Evolutionary conservation across 2,329 filamentous ascomycete genomes (phyloP), one percentile per base, ranked within the genome.

Genomic region (Elsinoe ampelina): DNA sequence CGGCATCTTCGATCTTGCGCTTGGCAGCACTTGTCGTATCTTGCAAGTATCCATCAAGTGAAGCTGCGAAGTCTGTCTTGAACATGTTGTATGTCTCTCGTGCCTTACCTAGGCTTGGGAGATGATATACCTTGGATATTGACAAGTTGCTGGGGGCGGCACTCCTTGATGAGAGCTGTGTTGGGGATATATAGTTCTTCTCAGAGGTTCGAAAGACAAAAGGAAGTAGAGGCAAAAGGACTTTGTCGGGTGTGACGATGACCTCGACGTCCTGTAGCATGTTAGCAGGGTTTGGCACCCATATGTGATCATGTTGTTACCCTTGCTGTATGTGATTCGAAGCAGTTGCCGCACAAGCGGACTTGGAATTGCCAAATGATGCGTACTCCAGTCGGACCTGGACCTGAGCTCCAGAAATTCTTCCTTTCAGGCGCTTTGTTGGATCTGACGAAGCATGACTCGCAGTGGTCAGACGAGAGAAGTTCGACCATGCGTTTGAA

Each of bases 401-500:
- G 84, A 12, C 86, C 85, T 59, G 76, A 73, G 64, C 79, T 79
- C 75, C 77, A 83, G 32, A 72, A 65, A 72, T 73, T 66, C 59
- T 69, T 47, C 15, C 48, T 63, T 59, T 66, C 59, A 58, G 65
- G 59, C 55, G 61, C 41, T 45, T 57, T 59, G 13, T 61, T 62
- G 54, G 66, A 68, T 51, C 61, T 63, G 60, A 75, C 80, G 55
- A 71, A 73, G 70, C 89, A 93, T 62, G 84, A 81, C 65, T 91
- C 83, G 68, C 89, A 95, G 56, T 67, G 71, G 30, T 66, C 73
- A 48, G 80, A 79, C 68, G 81, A 83, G 35, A 82, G 76, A 52
- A 93, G 73, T 64, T 80, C 80, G 80, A 88, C 89, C 86, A 91
- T 91, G 41, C 85, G 80, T 61, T 87, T 73, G 69, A 93, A 88